Conservation (phyloP, 208 protist genomes). For the Vickermania spadyakhi region DNA sequence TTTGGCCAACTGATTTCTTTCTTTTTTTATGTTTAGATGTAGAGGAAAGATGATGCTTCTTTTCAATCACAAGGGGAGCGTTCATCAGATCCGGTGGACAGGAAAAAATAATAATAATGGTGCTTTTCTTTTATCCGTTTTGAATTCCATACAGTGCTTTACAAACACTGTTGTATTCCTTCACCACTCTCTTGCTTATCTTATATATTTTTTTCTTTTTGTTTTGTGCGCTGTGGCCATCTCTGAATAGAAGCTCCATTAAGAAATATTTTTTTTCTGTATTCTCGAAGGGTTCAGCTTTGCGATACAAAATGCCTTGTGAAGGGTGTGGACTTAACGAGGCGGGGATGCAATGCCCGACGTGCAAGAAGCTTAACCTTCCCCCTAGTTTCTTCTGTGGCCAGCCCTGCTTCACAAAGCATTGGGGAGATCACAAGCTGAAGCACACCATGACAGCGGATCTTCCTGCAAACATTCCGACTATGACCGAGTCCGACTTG, state of each 20-base stretch:
- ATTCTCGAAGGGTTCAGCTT: too few species aligned
- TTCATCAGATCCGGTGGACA: too few species aligned
- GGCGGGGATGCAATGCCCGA: constrained; percentile 82
- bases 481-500: constrained; percentile 70
- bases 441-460: constrained; percentile 68
- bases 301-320: constrained; percentile 40
- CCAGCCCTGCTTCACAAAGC: constrained; percentile 84
- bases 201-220: constrained; percentile 6
- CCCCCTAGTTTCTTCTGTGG: constrained; percentile 86
- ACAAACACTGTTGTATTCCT: too few species aligned
- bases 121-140: too few species aligned
- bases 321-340: constrained; percentile 70
- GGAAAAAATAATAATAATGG: too few species aligned
- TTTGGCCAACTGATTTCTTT: too few species aligned
- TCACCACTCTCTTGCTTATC: neutral
- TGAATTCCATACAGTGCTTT: neutral
- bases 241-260: too few species aligned
- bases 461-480: constrained; percentile 66
- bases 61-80: too few species aligned
- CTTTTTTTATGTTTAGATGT: too few species aligned
- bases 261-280: too few species aligned
- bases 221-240: too few species aligned
- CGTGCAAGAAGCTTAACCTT: constrained; percentile 84
- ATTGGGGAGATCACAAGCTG: constrained; percentile 77
- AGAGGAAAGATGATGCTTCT: too few species aligned